These are phyloP conservation scores for Coleophoma cylindrospora DNA, from an alignment of 2,329 filamentous ascomycete species.

Conservation along the genomic window DNA sequence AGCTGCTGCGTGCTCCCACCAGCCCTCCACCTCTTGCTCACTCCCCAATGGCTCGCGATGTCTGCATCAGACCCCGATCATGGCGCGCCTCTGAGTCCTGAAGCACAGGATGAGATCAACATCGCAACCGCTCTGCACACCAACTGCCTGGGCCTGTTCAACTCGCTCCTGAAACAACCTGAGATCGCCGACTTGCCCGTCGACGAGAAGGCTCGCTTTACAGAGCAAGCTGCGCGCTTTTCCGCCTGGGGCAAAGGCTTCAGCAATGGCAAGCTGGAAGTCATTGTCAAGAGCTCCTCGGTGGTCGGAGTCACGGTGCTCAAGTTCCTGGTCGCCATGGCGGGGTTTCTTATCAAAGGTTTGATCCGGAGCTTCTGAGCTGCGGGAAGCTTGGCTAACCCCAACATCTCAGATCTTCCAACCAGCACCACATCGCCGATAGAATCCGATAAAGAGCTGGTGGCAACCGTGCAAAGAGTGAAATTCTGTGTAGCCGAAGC, in stretches of 20 bases:
- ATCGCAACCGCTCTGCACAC: not conserved
- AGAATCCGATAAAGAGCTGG: not conserved
- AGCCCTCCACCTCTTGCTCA: not conserved
- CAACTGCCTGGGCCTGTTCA: not conserved
- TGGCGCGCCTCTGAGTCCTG: not conserved
- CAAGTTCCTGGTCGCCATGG: not conserved
- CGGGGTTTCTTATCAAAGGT: slow-evolving; percentile 1
- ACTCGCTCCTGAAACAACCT: not conserved
- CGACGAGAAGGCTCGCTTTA: not conserved
- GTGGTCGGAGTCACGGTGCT: not conserved
- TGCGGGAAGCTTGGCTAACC: not conserved
- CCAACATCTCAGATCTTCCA: not conserved
- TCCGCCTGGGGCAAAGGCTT: not conserved
- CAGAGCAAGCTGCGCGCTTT: not conserved
- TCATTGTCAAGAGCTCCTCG: not conserved
- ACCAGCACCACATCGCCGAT: not conserved
- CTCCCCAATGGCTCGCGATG: not conserved
- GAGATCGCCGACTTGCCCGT: not conserved
- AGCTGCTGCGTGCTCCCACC: too few species aligned
- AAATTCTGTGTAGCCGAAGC: not conserved
- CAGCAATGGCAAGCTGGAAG: not conserved
- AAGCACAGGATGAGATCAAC: not conserved
- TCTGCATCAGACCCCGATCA: not conserved
- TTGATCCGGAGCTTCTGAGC: not conserved
- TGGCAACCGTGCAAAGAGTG: not conserved